Base-by-base conservation (phyloP, 768 basidiomycete species). In the Daedaleopsis nitida region DNA sequence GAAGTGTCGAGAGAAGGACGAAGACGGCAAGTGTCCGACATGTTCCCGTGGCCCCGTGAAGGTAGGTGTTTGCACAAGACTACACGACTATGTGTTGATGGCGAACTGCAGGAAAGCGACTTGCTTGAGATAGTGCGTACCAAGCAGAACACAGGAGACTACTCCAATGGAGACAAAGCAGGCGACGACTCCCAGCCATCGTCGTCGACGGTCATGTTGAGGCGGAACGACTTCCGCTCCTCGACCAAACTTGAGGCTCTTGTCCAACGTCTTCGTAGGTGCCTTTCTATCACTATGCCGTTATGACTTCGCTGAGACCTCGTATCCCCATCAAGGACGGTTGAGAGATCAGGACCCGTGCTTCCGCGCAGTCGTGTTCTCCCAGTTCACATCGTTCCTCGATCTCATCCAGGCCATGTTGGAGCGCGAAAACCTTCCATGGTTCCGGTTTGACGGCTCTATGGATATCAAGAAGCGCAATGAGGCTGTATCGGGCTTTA, bases 181-280 rank as follows among this genome's bases (percentile, higher is more conserved):
- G 70, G 55, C 6, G 67, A 58, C 57, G 65, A 59, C 21, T 66
- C 60, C 63, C 78, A 80, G 63, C 55, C 70, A 17, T 70, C 77
- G 5, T 66, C 75, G 39, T 75, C 83, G 13, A 75, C 72, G 16
- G 78, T 94, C 27, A 75, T 83, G 14, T 74, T 96, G 48, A 80
- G 91, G 12, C 84, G 86, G 65, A 94, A 94, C 65, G 86, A 96
- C 74, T 93, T 97, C 74, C 83, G 85, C 42, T 90, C 92, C 5
- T 95, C 92, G 10, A 97, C 96, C 0, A 98, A 98, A 74, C 78
- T 98, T 3, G 84, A 94, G 57, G 95, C 95, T 1, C 76, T 98
- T 27, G 73, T 92, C 10, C 80, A 84, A 59, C 83, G 88, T 70
- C 81, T 98, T 5, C 81, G 92, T 85, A 70, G 55, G 79, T 17